Evolutionary conservation across 371 early-diverging fungal species (phyloP).

Genomic region (Mucor saturninus): DNA sequence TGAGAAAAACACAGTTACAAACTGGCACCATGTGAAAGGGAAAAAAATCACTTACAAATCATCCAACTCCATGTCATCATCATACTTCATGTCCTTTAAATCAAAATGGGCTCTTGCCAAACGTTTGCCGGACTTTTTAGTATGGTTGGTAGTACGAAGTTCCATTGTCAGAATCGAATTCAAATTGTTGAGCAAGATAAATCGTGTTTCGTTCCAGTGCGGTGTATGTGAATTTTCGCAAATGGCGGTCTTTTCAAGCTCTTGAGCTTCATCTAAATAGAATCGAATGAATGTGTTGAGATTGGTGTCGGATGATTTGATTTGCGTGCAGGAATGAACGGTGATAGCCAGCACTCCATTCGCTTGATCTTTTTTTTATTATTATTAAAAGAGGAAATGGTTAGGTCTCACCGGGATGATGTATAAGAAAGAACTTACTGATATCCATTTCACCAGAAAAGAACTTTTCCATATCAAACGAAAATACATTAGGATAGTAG

Average conservation of each 20-base stretch:
- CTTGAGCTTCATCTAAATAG: conserved; percentile 72
- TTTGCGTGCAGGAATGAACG: conserved; percentile 74
- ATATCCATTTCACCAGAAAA: conserved; percentile 70
- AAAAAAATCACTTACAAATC: conserved; percentile 8
- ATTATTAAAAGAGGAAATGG: no score
- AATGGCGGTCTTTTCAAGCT: conserved; percentile 66
- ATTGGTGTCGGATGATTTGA: conserved; percentile 76
- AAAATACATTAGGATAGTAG: conserved; percentile 84
- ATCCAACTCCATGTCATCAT: conserved; percentile 28
- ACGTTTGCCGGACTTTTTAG: conserved; percentile 35
- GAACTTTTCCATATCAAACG: conserved; percentile 82
- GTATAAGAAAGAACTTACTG: conserved; percentile 24
- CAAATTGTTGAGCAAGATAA: conserved; percentile 60
- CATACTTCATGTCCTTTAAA: conserved; percentile 52
- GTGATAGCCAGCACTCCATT: conserved; percentile 88
- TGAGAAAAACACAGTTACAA: no score
- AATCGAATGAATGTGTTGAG: conserved; percentile 84
- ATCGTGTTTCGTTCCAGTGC: conserved; percentile 64
- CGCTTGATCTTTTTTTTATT: conserved; percentile 47
- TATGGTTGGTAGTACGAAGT: conserved; percentile 30
- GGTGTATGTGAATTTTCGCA: conserved; percentile 62
- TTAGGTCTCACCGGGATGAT: no score
- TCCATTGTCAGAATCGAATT: conserved; percentile 54
- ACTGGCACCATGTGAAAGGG: no score
- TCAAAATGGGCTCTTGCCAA: conserved; percentile 56